Evolutionary conservation across 768 basidiomycete species (phyloP).

Genomic region (Tylopilus rubrobrunneus): DNA sequence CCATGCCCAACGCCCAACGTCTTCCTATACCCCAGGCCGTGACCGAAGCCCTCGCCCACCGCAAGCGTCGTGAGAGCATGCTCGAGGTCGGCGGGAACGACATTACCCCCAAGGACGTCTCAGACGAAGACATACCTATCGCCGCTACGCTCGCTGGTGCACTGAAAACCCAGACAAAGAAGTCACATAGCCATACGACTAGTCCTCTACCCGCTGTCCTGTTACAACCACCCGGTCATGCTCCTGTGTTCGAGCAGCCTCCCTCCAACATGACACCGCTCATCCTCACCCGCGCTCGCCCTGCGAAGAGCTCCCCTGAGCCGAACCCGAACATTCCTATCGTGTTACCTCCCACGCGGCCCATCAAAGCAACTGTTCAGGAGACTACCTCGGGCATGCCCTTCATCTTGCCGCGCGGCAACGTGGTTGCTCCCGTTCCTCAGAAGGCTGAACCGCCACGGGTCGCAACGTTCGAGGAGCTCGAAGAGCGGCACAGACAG

Average conservation of each 20-base stretch:
- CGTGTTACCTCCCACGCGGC: constrained; percentile 28
- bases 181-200: constrained; percentile 14
- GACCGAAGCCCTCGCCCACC: constrained; percentile 64
- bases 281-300: constrained; percentile 22
- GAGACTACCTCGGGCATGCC: constrained; percentile 36
- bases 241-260: constrained; percentile 25
- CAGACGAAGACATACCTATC: constrained; percentile 35
- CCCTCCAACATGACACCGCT: constrained; percentile 16
- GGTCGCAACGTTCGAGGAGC: constrained; percentile 80
- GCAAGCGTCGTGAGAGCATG: constrained; percentile 70
- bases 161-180: constrained; percentile 17
- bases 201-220: constrained; percentile 26
- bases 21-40: constrained; percentile 68
- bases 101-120: constrained; percentile 30
- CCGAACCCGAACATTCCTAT: constrained; percentile 28
- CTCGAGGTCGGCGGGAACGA: constrained; percentile 42
- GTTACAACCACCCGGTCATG: constrained; percentile 29
- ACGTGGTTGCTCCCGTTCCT: constrained; percentile 39
- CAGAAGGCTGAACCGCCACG: constrained; percentile 49
- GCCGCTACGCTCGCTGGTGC: constrained; percentile 16
- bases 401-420: constrained; percentile 44
- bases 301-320: constrained; percentile 16
- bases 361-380: constrained; percentile 34
- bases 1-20: constrained; percentile 35
- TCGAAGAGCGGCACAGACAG: constrained; percentile 80